Evolutionary conservation across 805 yeast species (phyloP), one percentile per base, ranked within the genome.

Genomic region (Yarrowia phangngaensis): DNA sequence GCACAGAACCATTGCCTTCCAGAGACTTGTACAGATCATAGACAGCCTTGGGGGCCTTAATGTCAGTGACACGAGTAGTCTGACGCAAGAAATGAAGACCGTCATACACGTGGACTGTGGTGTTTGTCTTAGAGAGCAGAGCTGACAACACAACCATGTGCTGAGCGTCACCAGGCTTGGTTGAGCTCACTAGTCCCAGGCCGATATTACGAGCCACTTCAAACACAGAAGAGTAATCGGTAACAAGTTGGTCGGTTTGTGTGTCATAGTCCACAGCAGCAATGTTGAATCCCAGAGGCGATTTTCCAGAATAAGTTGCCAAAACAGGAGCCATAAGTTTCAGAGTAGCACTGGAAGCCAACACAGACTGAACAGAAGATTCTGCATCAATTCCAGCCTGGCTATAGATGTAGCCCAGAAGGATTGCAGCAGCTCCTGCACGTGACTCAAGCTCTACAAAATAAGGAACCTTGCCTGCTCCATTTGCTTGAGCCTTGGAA

Each of bases 391-490:
- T 19, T 19, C 45, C 45, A 19, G 57, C 53, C 43, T 53, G 52
- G 49, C 56, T 53, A 20, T 59, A 52, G 48, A 77, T 64, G 66
- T 80, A 89, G 28, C 96, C 97, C 43, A 84, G 69, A 35, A 90
- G 73, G 20, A 84, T 76, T 54, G 79, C 74, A 35, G 90, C 85
- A 23, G 95, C 92, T 58, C 96, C 97, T 2, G 82, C 70, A 63
- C 95, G 79, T 51, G 85, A 76, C 60, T 88, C 87, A 47, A 65
- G 57, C 45, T 59, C 68, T 60, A 78, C 70, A 56, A 82, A 65
- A 48, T 70, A 70, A 20, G 94, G 92, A 49, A 80, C 76, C n/a
- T 63, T 65, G 17, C 79, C 80, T 35, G 64, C 60, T 11, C 76
- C 69, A 60, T 82, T 82, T 29, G 62, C 60, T 58, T 76, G 73